Conservation (phyloP, 306 rosid species). For the Spatholobus suberectus region DNA sequence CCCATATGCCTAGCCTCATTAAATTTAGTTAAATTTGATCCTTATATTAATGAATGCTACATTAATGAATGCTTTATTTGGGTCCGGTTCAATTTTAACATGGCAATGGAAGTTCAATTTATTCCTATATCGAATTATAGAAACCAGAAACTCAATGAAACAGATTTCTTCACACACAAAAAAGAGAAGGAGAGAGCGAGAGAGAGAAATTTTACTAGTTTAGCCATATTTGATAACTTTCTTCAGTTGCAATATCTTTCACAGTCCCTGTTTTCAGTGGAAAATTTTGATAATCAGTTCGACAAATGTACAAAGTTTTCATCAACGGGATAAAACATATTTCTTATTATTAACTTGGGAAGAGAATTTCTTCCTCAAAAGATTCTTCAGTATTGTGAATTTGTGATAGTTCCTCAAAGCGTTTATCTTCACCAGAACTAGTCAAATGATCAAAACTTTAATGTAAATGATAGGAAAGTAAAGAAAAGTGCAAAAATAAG, state of each 20-base stretch:
- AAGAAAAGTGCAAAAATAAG: background rate
- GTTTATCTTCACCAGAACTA: background rate
- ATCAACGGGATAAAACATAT: background rate
- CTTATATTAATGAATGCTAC: background rate
- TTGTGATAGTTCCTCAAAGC: background rate
- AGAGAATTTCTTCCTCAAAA: background rate
- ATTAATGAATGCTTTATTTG: background rate
- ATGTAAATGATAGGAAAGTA: background rate
- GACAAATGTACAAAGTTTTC: background rate
- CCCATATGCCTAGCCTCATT: background rate
- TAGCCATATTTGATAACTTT: background rate
- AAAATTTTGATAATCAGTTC: background rate
- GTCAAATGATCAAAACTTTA: background rate
- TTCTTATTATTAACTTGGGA: background rate
- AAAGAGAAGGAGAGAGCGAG: background rate
- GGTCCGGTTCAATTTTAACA: background rate
- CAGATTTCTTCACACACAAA: background rate
- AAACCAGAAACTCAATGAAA: background rate
- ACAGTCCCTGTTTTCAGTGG: background rate
- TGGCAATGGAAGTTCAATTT: background rate
- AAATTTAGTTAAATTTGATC: conserved; percentile 2
- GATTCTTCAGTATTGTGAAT: background rate
- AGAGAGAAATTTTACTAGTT: background rate
- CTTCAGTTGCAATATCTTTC: background rate
- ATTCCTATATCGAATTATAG: background rate